Evolutionary conservation across 1,284 basidiomycete species (phyloP).

Genomic region (Leccinum subrobustum): DNA sequence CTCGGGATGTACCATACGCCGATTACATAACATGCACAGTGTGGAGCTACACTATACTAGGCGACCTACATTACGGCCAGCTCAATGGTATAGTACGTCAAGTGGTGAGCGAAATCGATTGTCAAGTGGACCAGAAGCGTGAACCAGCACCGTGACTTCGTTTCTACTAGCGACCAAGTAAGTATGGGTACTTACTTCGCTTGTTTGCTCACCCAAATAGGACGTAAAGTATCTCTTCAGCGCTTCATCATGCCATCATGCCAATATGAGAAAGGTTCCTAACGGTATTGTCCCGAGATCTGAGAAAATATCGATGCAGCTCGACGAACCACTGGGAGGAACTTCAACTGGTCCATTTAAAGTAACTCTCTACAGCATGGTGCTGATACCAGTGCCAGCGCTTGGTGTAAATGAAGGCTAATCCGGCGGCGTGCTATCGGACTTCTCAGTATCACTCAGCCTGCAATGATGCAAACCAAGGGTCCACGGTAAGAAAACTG

Average conservation of each 20-base stretch:
- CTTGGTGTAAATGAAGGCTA: slow-evolving; percentile 5
- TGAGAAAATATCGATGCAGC: not conserved
- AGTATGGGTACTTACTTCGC: not conserved
- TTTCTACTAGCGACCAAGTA: not conserved
- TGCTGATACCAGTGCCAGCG: slow-evolving; percentile 20
- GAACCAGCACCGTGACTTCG: not conserved
- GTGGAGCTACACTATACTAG: not conserved
- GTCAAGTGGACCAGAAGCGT: not conserved
- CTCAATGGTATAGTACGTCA: not conserved
- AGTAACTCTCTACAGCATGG: slow-evolving; percentile 29
- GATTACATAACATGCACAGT: slow-evolving; percentile 14
- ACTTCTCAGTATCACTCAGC: not conserved
- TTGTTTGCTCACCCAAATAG: slow-evolving; percentile 5
- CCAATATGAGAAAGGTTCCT: not conserved
- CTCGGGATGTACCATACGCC: not conserved
- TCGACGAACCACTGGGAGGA: not conserved
- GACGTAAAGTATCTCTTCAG: not conserved
- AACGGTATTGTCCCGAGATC: not conserved
- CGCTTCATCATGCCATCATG: not conserved
- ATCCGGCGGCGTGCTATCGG: not conserved
- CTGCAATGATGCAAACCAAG: not conserved
- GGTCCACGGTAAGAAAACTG: not conserved
- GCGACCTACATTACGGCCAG: not conserved
- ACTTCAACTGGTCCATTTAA: not conserved
- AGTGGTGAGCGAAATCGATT: not conserved